phyloP scores from a whole-genome alignment of 2,329 filamentous ascomycete species.

The Botrytis porri region DNA sequence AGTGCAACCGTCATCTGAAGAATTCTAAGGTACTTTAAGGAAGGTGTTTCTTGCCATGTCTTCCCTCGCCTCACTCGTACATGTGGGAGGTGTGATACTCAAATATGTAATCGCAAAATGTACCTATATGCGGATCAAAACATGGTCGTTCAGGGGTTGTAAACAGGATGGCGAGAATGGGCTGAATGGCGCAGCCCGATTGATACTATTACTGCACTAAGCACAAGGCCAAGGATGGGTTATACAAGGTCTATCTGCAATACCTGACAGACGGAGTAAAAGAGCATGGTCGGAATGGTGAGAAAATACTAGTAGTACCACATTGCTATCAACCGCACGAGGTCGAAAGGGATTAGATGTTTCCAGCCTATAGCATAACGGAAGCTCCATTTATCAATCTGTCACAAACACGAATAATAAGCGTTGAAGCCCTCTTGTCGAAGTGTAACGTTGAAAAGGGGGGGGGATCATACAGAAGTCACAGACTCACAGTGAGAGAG shows the following conservation, averaged over 20 bases:
- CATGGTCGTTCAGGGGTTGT: neutral
- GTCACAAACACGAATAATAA: neutral
- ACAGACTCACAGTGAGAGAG: neutral
- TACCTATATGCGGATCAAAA: neutral
- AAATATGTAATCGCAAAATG: neutral
- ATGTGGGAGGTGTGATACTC: neutral
- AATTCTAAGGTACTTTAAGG: neutral
- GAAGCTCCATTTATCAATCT: neutral
- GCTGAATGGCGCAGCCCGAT: slow-evolving; percentile 1
- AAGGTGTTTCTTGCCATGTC: neutral
- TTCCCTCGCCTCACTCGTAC: slow-evolving; percentile 1
- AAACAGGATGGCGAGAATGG: neutral
- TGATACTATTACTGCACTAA: neutral
- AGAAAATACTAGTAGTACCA: neutral
- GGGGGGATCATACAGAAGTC: neutral
- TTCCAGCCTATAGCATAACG: neutral
- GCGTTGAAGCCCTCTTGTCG: neutral
- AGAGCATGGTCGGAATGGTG: neutral
- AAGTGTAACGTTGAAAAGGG: neutral
- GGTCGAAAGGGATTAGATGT: neutral
- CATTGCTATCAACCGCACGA: slow-evolving; percentile 4
- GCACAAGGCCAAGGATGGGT: slow-evolving; percentile 2
- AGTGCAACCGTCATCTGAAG: neutral
- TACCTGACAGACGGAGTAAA: neutral
- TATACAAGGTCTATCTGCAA: neutral